Conservation (phyloP, 257 asterid genomes). For the Anisodus acutangulus region DNA sequence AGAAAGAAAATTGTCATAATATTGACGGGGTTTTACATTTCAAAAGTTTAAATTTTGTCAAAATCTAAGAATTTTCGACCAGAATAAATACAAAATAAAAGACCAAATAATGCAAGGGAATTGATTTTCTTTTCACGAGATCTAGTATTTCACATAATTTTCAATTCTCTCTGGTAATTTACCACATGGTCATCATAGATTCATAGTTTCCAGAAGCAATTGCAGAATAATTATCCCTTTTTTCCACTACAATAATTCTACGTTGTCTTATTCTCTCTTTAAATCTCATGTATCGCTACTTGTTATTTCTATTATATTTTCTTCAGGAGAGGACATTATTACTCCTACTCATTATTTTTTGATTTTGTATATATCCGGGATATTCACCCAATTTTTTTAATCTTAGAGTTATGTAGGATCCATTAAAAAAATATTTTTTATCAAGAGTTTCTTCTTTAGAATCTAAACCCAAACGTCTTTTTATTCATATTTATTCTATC, state of each 20-base stretch:
- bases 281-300: background rate
- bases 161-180: background rate
- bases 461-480: too few relatives aligned
- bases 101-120: background rate
- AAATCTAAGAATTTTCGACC: background rate
- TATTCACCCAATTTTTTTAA: too few relatives aligned
- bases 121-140: background rate
- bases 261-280: background rate
- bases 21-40: background rate
- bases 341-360: background rate
- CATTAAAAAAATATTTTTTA: too few relatives aligned
- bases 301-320: background rate
- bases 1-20: background rate
- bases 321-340: background rate
- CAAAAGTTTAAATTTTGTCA: background rate
- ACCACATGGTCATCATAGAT: slow-evolving; percentile 19
- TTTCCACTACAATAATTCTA: background rate
- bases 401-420: too few relatives aligned
- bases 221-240: background rate
- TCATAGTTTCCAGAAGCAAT: background rate
- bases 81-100: background rate
- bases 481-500: too few relatives aligned
- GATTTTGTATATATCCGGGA: too few relatives aligned
- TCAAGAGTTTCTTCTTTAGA: too few relatives aligned
- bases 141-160: background rate